Evolutionary conservation across 2,329 filamentous ascomycete species (phyloP).

Genomic region (Pezicula radicicola): DNA sequence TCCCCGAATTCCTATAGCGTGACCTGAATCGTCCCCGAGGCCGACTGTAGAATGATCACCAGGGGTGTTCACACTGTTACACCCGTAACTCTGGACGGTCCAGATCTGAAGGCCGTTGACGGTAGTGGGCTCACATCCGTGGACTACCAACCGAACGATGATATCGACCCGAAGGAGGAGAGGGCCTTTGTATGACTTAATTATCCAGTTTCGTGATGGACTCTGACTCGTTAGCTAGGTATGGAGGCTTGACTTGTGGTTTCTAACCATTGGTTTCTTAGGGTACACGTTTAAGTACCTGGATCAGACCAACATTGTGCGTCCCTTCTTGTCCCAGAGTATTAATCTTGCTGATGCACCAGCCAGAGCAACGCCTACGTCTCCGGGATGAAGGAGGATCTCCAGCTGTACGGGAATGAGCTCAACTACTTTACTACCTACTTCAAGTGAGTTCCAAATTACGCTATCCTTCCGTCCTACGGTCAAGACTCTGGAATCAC

Average conservation of each 20-base stretch:
- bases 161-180: background rate
- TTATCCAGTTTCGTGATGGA: background rate
- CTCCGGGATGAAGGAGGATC: conserved; percentile 36
- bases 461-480: background rate
- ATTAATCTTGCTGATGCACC: background rate
- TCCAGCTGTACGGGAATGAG: conserved; percentile 42
- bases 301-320: background rate
- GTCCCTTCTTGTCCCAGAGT: background rate
- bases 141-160: background rate
- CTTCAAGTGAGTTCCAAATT: conserved; percentile 35
- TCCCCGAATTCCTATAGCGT: too few relatives aligned
- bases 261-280: background rate
- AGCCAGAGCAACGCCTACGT: background rate
- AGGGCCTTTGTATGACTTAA: background rate
- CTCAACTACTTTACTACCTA: conserved; percentile 47
- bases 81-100: too few relatives aligned
- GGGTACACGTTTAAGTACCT: background rate
- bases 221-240: background rate
- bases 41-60: too few relatives aligned
- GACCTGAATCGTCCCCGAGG: too few relatives aligned
- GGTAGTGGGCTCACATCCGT: too few relatives aligned
- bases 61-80: too few relatives aligned
- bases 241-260: background rate
- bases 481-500: background rate
- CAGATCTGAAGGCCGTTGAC: too few relatives aligned